phyloP scores from a whole-genome alignment of 2,329 filamentous ascomycete species.

The Neopestalotiopsis clavispora region DNA sequence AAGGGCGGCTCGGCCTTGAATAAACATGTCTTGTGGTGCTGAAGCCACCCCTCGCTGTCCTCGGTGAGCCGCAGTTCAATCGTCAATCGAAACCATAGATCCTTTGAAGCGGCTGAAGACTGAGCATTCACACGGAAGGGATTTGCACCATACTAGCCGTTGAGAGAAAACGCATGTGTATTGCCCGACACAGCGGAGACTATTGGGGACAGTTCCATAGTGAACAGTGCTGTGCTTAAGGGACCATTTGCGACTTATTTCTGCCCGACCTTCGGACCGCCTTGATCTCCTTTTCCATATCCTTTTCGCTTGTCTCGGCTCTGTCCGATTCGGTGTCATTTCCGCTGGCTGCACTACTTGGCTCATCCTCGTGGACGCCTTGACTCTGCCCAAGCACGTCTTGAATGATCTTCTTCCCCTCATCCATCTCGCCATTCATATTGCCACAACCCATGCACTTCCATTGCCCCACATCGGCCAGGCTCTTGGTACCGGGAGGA shows the following conservation, averaged over 20 bases:
- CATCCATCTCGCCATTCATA: conserved; percentile 81
- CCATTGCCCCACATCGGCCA: conserved; percentile 86
- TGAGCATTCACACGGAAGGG: too few species aligned
- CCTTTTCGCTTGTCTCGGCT: neutral
- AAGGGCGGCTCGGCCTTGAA: neutral
- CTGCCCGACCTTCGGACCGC: conserved; percentile 6
- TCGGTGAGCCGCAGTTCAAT: too few species aligned
- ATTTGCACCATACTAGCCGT: too few species aligned
- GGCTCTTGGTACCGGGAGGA: conserved; percentile 78
- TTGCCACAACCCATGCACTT: conserved; percentile 84
- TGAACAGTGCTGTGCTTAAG: neutral
- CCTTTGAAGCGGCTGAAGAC: neutral
- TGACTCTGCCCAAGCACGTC: conserved; percentile 54
- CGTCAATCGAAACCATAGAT: neutral
- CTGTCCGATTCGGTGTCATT: neutral
- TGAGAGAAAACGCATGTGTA: too few species aligned
- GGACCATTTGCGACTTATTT: conserved; percentile 15
- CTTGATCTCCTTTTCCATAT: neutral
- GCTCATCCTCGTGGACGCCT: neutral
- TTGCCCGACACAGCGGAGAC: neutral
- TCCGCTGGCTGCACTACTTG: conserved; percentile 1
- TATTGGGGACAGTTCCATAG: neutral
- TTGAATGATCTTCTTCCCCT: conserved; percentile 73
- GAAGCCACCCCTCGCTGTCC: too few species aligned
- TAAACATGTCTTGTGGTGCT: too few species aligned